Evolutionary conservation across 345 rosid species (phyloP), one percentile per base, ranked within the genome.

Genomic region (Anacardium occidentale): DNA sequence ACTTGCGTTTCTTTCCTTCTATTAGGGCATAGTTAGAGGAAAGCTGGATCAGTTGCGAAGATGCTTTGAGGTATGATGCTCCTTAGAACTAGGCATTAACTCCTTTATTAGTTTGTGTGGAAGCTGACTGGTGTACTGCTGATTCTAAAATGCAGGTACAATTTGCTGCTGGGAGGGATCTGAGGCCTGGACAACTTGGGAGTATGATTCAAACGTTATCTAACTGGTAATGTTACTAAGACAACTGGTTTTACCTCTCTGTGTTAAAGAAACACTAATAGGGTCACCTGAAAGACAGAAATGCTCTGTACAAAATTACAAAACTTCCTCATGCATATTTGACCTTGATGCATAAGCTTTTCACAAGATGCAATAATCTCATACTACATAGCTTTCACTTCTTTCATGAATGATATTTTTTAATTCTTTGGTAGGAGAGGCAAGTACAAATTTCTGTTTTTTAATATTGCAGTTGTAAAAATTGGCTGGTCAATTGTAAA

Each of bases 121-220:
- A 62, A 58, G 47, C 24, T 7, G 65, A 26, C 42, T 20, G 47
- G 13, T 58, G 44, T 70, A 18, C 65, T 44, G 29, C 11, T 72
- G 66, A 61, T 63, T 66, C 20, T 75, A 51, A 69, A 44, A 34
- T 82, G 71, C 77, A 92, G 99, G 97, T 91, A 55, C 97, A 89
- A 67, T 93, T 93, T 83, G 98, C 98, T 64, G 94, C 97, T 62
- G 99, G 99, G 69, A 89, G 98, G 80, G 98, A 95, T 84, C 85
- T 85, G 58, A 88, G 97, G 79, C 98, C 99, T 73, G 98, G 89
- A 66, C 91, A 95, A 70, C 87, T 92, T 53, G 91, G 83, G 71
- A 86, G 74, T 83, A 92, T 95, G 99, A 80, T 95, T 73, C 87
- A 89, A 57, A 87, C 98, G 34, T 82, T 95, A 66, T 93, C 99